Evolutionary conservation across 768 basidiomycete genomes (phyloP), one percentile per base, ranked within the genome.

Genomic region (Mycena chlorophos): DNA sequence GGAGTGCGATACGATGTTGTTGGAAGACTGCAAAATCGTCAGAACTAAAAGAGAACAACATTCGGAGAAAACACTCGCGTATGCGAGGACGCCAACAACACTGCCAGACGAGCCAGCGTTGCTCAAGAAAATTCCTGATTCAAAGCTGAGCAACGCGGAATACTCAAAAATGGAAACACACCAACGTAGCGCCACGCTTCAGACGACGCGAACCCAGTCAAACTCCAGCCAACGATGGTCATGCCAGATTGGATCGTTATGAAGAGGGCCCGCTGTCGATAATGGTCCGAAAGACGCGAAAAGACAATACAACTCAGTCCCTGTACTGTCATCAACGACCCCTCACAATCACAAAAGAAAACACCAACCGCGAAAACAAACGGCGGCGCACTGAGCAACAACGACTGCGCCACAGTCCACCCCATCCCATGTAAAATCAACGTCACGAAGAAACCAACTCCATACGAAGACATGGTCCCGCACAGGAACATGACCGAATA

Each of bases 401-500:
- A 62, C 13, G 78, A 76, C 23, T 73, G 65, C 16, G 65, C 64
- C 30, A 73, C 58, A 49, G 69, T 73, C 79, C 79, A 81, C 14
- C 79, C 79, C 75, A 81, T 75, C 3, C 76, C 75, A 19, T 72
- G 69, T 47, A 81, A 67, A 38, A 81, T 79, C 51, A 76, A 72
- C 5, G 79, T 75, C 27, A 81, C 58, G 52, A 81, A 81, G 55
- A 71, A 77, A 34, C 77, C 76, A 30, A 80, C 76, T 13, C 75
- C 77, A 58, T 79, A 78, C 6, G 75, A 74, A n/a, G 79, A 78
- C 60, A 78, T 71, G 4, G 78, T 78, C 10, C 75, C 71, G 63
- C 78, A 80, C 66, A 80, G 70, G 56, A 76, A 78, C 80, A 81
- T 81, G 25, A 79, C 8, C 26, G 71, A 72, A 61, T 75, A 75